phyloP scores from a whole-genome alignment of 805 yeast genomes.

The Ogataea trehalophila region DNA sequence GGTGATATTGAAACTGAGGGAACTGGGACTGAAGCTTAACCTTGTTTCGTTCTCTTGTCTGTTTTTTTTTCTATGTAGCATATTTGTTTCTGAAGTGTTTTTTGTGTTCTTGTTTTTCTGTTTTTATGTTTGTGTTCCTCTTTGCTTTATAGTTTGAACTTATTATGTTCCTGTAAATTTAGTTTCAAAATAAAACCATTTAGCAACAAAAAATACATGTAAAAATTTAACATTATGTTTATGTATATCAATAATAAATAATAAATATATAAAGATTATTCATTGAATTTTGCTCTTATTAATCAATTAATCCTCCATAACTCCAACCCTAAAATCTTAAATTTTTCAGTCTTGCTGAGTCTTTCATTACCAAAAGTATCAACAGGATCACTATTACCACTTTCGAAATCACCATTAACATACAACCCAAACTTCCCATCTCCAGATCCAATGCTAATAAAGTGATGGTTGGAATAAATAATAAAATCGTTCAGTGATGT shows the following conservation, averaged over 20 bases:
- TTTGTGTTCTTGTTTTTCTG: neutral
- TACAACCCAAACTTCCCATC: conserved; percentile 90
- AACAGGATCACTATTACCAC: conserved; percentile 75
- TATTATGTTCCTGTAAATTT: too few relatives aligned
- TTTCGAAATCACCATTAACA: conserved; percentile 67
- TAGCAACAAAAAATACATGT: too few relatives aligned
- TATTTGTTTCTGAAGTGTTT: neutral
- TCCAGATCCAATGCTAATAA: conserved; percentile 85
- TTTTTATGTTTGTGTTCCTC: too few relatives aligned
- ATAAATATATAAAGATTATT: too few relatives aligned
- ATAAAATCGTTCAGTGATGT: conserved; percentile 86
- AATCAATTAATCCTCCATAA: conserved; percentile 65
- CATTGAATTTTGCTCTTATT: too few relatives aligned
- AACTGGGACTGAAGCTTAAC: neutral
- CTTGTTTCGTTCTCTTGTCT: neutral
- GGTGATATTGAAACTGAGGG: neutral
- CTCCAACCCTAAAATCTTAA: conserved; percentile 72
- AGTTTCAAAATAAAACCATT: too few relatives aligned
- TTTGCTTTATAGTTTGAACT: neutral
- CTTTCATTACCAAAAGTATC: conserved; percentile 89
- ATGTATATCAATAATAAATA: too few relatives aligned
- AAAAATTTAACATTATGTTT: too few relatives aligned
- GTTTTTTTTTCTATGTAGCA: neutral
- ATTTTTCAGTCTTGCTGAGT: conserved; percentile 48
- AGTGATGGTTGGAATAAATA: conserved; percentile 73